A percentile compares a stretch with the other conserved stretches of the same genome.
These are phyloP conservation scores for Arachis hypogaea DNA, from an alignment of 306 rosid species.

Conservation along the genomic window DNA sequence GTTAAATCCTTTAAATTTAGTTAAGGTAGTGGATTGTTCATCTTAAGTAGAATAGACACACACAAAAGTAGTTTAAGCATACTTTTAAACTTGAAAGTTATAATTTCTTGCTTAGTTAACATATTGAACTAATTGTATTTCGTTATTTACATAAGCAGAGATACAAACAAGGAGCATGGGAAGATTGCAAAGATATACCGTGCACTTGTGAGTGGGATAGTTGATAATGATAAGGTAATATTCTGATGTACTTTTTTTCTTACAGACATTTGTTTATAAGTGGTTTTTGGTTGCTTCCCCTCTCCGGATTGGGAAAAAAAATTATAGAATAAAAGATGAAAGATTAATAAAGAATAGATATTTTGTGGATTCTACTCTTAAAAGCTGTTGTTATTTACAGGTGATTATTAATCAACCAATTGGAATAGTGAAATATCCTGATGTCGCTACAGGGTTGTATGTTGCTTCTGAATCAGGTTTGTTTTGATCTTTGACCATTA, in stretches of 20 bases:
- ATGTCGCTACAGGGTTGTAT: constrained; percentile 59
- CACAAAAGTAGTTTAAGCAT: background rate
- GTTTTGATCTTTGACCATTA: constrained; percentile 15
- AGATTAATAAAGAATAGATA: background rate
- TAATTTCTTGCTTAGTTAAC: constrained; percentile 12
- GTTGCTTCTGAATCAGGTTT: constrained; percentile 56
- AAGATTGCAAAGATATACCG: constrained; percentile 81
- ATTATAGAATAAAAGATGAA: background rate
- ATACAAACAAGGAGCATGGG: constrained; percentile 56
- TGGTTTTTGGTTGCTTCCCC: background rate
- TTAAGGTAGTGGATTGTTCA: background rate
- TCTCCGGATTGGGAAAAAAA: background rate
- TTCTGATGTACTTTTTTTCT: background rate
- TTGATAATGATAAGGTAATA: constrained; percentile 72
- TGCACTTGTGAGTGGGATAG: constrained; percentile 73
- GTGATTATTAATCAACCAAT: constrained; percentile 75
- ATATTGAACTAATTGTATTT: constrained; percentile 24
- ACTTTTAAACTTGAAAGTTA: constrained; percentile 6
- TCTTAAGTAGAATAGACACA: constrained; percentile 8
- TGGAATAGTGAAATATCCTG: constrained; percentile 79
- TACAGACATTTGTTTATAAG: background rate
- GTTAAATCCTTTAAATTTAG: constrained; percentile 19
- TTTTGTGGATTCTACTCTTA: constrained; percentile 8
- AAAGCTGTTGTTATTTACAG: constrained; percentile 49
- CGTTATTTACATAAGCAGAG: constrained; percentile 45